Conservation (phyloP, 169 alveolate species). For the Amoebophrya sp. region DNA sequence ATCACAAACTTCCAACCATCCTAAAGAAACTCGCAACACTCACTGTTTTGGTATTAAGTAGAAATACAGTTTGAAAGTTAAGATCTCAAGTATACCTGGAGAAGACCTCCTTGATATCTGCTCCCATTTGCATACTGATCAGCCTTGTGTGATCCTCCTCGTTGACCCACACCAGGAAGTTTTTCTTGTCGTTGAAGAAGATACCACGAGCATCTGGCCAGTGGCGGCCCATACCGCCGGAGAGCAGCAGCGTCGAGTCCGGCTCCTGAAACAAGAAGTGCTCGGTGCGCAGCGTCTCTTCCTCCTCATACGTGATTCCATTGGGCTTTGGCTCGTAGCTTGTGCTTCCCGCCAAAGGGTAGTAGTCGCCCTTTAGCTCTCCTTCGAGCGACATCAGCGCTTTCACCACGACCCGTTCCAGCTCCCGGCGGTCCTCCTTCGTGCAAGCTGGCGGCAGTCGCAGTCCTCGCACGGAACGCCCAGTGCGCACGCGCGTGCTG, state of each 20-base stretch:
- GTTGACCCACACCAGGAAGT: slow-evolving; percentile 58
- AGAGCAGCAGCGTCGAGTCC: slow-evolving; percentile 38
- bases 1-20: no score
- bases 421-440: slow-evolving; percentile 46
- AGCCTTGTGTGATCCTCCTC: slow-evolving; percentile 59
- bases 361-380: slow-evolving; percentile 50
- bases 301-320: slow-evolving; percentile 44
- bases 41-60: no score
- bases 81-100: no score
- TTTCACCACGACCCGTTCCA: slow-evolving; percentile 39
- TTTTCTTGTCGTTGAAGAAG: slow-evolving; percentile 51
- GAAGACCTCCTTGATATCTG: slow-evolving; percentile 53
- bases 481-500: slow-evolving; percentile 37
- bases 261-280: slow-evolving; percentile 55
- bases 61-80: no score
- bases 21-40: no score
- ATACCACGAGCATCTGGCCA: slow-evolving; percentile 61
- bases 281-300: slow-evolving; percentile 47
- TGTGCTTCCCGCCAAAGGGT: slow-evolving; percentile 43
- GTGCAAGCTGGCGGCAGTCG: slow-evolving; percentile 55
- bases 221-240: slow-evolving; percentile 48
- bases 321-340: slow-evolving; percentile 27
- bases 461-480: slow-evolving; percentile 41
- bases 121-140: slow-evolving; percentile 56
- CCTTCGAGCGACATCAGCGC: slow-evolving; percentile 47